These are phyloP conservation scores for Celoporthe dispersa DNA, from an alignment of 2,329 filamentous ascomycete species.

Conservation along the genomic window DNA sequence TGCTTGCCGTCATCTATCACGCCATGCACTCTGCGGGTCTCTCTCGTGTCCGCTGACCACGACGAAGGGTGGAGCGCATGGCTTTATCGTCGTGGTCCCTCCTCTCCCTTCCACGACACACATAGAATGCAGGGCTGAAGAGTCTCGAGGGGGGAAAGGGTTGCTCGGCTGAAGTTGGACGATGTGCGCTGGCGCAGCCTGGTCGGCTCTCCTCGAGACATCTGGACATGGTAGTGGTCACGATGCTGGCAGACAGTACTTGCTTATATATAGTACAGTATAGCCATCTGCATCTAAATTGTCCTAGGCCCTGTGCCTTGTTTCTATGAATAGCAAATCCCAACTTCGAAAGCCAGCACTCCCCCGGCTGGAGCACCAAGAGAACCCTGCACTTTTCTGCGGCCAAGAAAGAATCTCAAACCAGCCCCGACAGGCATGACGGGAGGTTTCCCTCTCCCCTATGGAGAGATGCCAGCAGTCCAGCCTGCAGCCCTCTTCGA, in stretches of 20 bases:
- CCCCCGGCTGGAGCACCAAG: background rate
- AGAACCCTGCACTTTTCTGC: background rate
- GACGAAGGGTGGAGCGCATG: too few species aligned
- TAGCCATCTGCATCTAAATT: background rate
- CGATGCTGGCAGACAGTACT: background rate
- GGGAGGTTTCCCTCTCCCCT: background rate
- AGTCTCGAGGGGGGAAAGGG: background rate
- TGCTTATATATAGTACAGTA: background rate
- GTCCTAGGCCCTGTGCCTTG: background rate
- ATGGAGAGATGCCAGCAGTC: background rate
- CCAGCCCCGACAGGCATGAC: background rate
- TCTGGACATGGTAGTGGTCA: background rate
- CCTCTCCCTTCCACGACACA: background rate
- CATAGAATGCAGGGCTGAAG: background rate
- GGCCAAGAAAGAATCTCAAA: constrained; percentile 15
- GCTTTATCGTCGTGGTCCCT: background rate
- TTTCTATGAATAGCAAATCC: background rate
- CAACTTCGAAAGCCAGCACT: background rate
- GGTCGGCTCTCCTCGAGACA: background rate
- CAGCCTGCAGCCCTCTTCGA: constrained; percentile 5
- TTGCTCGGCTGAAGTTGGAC: background rate
- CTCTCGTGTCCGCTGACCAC: too few species aligned
- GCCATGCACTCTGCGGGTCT: background rate
- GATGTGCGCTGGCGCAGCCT: background rate
- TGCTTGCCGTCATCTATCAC: background rate